Conservation (phyloP, 345 rosid genomes). For the Microthlaspi erraticum region DNA sequence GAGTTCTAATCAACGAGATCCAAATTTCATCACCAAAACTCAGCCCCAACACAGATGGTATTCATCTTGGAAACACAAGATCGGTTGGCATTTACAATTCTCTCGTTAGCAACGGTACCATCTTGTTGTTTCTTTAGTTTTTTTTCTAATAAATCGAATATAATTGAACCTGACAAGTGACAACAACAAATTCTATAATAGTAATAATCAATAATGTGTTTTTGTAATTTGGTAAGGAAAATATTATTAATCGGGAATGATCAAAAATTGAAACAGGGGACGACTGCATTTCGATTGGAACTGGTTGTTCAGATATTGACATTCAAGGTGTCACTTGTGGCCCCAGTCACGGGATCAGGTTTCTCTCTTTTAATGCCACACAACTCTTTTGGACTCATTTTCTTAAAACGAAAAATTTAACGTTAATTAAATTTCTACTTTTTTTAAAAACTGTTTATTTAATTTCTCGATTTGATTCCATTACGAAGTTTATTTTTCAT, state of each 20-base stretch:
- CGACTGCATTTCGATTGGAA: constrained; percentile 84
- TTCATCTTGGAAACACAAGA: constrained; percentile 81
- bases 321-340: constrained; percentile 82
- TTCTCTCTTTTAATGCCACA: neutral
- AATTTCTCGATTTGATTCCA: constrained; percentile 7
- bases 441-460: too few relatives aligned
- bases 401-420: neutral
- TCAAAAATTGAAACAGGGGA: constrained; percentile 60
- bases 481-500: neutral
- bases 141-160: neutral
- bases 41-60: constrained; percentile 95
- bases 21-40: constrained; percentile 86
- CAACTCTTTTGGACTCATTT: neutral
- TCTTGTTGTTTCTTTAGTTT: neutral
- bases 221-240: neutral
- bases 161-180: constrained; percentile 26
- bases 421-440: neutral
- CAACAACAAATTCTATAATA: constrained; percentile 27
- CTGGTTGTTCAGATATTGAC: constrained; percentile 74
- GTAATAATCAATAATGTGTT: neutral
- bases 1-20: constrained; percentile 65
- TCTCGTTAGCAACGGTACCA: constrained; percentile 79
- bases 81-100: constrained; percentile 79
- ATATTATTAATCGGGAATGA: constrained; percentile 10
- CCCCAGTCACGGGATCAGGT: constrained; percentile 97